A percentile compares a stretch with the other conserved stretches of the same genome.
Conservation (phyloP, 768 basidiomycete species). For the Clitopilus passeckerianus region DNA sequence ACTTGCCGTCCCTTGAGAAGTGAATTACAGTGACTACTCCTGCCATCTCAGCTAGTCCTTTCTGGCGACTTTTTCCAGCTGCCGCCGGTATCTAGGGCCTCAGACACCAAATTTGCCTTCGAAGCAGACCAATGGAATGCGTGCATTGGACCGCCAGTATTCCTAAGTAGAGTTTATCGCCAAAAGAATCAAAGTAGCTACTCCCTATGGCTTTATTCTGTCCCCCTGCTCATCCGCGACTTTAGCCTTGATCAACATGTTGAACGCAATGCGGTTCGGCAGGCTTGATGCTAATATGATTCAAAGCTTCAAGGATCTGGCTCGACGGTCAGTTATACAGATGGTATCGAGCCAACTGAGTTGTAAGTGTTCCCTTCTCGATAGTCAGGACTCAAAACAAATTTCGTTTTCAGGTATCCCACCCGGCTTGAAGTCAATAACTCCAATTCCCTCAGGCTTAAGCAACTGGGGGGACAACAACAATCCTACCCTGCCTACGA, state of each 20-base stretch:
- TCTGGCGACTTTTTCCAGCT: slow-evolving; percentile 92
- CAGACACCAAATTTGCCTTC: slow-evolving; percentile 68
- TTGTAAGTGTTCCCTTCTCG: slow-evolving; percentile 41
- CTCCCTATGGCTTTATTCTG: background rate
- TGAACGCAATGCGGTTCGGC: slow-evolving; percentile 86
- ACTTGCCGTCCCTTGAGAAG: background rate
- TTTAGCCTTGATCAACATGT: slow-evolving; percentile 72
- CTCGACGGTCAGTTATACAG: slow-evolving; percentile 56
- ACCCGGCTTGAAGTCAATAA: slow-evolving; percentile 66
- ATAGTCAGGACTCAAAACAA: background rate
- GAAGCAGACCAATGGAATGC: slow-evolving; percentile 70
- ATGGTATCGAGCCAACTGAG: slow-evolving; percentile 79
- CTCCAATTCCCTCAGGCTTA: slow-evolving; percentile 55
- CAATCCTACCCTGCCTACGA: slow-evolving; percentile 42
- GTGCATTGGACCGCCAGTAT: slow-evolving; percentile 53
- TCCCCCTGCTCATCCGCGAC: background rate
- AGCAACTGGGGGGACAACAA: slow-evolving; percentile 30
- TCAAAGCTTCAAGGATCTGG: slow-evolving; percentile 48
- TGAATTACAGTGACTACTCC: background rate
- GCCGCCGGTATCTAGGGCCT: slow-evolving; percentile 66
- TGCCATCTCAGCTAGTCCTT: slow-evolving; percentile 55
- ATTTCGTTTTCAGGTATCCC: slow-evolving; percentile 50
- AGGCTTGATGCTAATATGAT: slow-evolving; percentile 38
- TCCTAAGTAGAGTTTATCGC: slow-evolving; percentile 74
- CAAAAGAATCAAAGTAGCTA: slow-evolving; percentile 73